phyloP scores from a whole-genome alignment of 305 asterid genomes.

The Striga hermonthica region DNA sequence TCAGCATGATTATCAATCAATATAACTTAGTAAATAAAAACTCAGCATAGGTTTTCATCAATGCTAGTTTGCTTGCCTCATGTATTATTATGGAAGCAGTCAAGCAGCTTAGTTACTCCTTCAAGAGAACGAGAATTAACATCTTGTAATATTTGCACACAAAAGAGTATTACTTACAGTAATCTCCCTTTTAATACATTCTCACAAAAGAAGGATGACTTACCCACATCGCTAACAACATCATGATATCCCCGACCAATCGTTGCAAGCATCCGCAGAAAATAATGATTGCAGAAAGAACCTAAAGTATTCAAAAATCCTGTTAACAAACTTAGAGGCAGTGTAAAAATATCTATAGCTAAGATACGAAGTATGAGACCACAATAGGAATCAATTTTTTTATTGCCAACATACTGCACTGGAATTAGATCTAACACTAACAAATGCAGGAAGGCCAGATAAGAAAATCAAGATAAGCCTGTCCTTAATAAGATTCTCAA shows the following conservation, averaged over 20 bases:
- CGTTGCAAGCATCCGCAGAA: slow-evolving; percentile 79
- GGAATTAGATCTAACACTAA: neutral
- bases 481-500: slow-evolving; percentile 21
- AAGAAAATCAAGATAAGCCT: slow-evolving; percentile 18
- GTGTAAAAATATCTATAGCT: slow-evolving; percentile 12
- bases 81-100: neutral
- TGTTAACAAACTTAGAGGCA: slow-evolving; percentile 8
- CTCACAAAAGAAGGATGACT: slow-evolving; percentile 26
- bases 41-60: neutral
- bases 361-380: slow-evolving; percentile 6
- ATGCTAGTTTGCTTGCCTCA: slow-evolving; percentile 6
- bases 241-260: slow-evolving; percentile 68
- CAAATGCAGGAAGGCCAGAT: slow-evolving; percentile 16
- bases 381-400: slow-evolving; percentile 2
- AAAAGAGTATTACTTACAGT: neutral
- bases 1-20: too few species aligned
- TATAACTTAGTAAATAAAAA: too few species aligned
- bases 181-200: neutral
- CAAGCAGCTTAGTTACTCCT: neutral
- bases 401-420: neutral
- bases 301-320: slow-evolving; percentile 40
- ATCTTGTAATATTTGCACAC: neutral
- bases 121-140: slow-evolving; percentile 6
- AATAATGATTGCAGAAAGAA: slow-evolving; percentile 81
- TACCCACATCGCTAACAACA: slow-evolving; percentile 77